Base-by-base conservation (phyloP, 768 basidiomycete genomes). In the Scleroderma bovista region DNA sequence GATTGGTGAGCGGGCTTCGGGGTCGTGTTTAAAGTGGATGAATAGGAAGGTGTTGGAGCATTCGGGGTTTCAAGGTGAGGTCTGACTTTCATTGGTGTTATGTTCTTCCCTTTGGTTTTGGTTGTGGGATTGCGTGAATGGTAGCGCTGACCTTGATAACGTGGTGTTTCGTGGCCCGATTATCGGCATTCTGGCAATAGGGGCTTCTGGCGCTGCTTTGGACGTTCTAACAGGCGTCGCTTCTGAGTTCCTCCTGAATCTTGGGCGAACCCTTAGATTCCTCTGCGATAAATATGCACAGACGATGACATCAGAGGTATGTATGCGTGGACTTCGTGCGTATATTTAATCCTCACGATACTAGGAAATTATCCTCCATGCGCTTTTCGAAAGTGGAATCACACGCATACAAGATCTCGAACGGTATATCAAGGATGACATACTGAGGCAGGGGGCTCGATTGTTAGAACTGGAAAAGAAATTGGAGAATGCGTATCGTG, bases 341-440 rank as follows among this genome's bases (percentile, higher is more conserved):
- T 26, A 29, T 29, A 26, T n/a, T 39, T 19, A n/a, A 39, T 39
- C n/a, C 16, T 7, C 12, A 29, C 16, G 5, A 43, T 58, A 42
- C 50, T 51, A 95, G 92, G 92, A 95, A 83, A 94, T 96, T 31
- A 83, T 95, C 33, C 76, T 93, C 2, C 92, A 95, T 64, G 87
- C 91, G 1, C 71, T 97, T 16, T 90, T 93, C 56, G 92, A 96
- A 69, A 89, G 87, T 52, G 94, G 94, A 5, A 81, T 79, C 7
- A 81, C 89, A 0, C 78, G 81, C 48, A 71, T 93, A 9, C 76
- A 83, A 59, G 86, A 89, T 53, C 77, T 98, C 1, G 91, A 94
- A 57, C 77, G 83, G 12, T 93, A 96, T 63, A 80, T 97, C 62
- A 80, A 80, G 44, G 93, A 97, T 53, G 95, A 96, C 52, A 77